Base-by-base conservation (phyloP, 371 early-diverging fungal species). In the Fennellomyces sp. region DNA sequence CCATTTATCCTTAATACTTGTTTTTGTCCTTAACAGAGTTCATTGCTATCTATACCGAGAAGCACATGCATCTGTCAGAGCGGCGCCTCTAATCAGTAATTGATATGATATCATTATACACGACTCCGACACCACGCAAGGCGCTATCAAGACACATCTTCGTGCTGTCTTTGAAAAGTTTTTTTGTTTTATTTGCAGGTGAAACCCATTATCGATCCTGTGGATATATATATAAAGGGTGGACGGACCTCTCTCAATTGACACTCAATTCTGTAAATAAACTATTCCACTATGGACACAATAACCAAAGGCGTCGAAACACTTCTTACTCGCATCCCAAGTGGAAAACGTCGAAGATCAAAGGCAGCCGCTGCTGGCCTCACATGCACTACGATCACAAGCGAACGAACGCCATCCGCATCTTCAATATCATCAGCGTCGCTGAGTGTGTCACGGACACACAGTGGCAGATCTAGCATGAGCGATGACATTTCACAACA, bases 81-180 rank as follows among this genome's bases (percentile, higher is more conserved):
- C 30, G 51, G 29, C 51, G 51, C 27, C 51, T n/a, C 17, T 30
- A 51, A 19, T 45, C 23, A 11, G 5, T 45, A n/a, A 19, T 49
- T 49, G 8, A 49, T 49, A 49, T 49, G 8, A 49, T 23, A 49
- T 49, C 49, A 21, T 49, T 17, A 15, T 45, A 33, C 6, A 13
- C 35, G 6, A 33, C 35, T 45, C 45, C 45, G 23, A 5, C 17
- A 19, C 6, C 19, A 45, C 5, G 17, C 5, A 45, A 17, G 19
- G n/a, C 45, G 7, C 45, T 51, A 51, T 51, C 51, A 30, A 31
- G 17, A 5, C 7, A 15, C 33, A 51, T 51, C 51, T 51, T 45
- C 51, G 11, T 30, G 51, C 51, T 51, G 51, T 23, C 51, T 51
- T 51, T 51, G 2, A 51, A 51, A 51, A 51, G 28, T 31, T 31